Evolutionary conservation across 495 filamentous ascomycete genomes (phyloP).

Genomic region (Daldinia concentrica): DNA sequence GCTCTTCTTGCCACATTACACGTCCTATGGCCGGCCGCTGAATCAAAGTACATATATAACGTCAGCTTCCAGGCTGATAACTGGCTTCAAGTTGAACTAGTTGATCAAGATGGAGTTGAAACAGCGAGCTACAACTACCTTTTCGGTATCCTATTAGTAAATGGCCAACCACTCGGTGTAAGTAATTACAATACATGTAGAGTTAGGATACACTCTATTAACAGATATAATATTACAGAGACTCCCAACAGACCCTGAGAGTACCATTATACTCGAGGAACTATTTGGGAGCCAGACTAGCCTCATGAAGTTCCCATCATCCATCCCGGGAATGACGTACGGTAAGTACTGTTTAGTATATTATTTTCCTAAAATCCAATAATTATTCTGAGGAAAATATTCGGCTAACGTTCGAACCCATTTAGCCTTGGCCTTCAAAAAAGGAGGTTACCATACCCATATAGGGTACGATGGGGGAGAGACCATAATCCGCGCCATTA

Average conservation of each 20-base stretch:
- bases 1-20: slow-evolving; percentile 11
- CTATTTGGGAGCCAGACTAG: slow-evolving; percentile 59
- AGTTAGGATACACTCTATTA: slow-evolving; percentile 8
- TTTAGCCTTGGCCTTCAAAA: slow-evolving; percentile 18
- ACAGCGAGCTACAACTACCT: slow-evolving; percentile 55
- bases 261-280: slow-evolving; percentile 48
- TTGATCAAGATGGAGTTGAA: slow-evolving; percentile 19
- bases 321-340: slow-evolving; percentile 56
- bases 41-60: slow-evolving; percentile 17
- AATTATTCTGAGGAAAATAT: not conserved
- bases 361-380: not conserved
- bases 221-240: slow-evolving; percentile 18
- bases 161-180: slow-evolving; percentile 51
- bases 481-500: slow-evolving; percentile 53
- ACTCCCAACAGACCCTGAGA: slow-evolving; percentile 54
- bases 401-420: not conserved
- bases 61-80: slow-evolving; percentile 10
- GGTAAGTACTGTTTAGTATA: slow-evolving; percentile 36
- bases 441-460: slow-evolving; percentile 19
- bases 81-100: slow-evolving; percentile 22
- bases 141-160: slow-evolving; percentile 57
- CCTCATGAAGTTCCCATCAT: slow-evolving; percentile 56
- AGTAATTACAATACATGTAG: not conserved
- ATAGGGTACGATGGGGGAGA: slow-evolving; percentile 28
- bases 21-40: slow-evolving; percentile 19